Conservation (phyloP, 2,329 filamentous ascomycete species). For the Neurospora sp. region DNA sequence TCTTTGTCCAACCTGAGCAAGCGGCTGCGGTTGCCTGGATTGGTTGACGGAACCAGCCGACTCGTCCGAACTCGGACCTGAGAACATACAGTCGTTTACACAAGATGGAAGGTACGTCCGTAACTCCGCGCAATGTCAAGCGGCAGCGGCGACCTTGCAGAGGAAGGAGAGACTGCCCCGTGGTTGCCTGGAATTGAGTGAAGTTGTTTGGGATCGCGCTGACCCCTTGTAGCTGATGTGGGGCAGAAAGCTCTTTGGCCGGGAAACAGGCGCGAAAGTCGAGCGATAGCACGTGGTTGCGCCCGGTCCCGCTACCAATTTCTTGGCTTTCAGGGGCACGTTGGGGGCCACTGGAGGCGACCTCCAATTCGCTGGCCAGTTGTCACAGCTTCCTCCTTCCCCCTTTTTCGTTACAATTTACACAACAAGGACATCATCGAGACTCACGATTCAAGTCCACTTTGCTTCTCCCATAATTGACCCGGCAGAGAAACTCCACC, state of each 20-base stretch:
- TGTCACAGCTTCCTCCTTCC: neutral
- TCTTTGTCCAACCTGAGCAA: neutral
- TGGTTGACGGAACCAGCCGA: neutral
- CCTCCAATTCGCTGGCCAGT: neutral
- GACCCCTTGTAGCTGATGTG: neutral
- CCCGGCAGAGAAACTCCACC: neutral
- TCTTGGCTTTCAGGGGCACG: neutral
- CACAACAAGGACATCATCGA: neutral
- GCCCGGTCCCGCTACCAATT: neutral
- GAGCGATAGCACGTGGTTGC: constrained; percentile 4
- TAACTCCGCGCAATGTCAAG: neutral
- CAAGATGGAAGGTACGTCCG: neutral
- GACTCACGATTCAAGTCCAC: neutral
- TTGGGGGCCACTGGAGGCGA: neutral
- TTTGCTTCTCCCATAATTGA: neutral
- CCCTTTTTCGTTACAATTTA: neutral
- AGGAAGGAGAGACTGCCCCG: neutral
- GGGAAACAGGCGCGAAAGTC: constrained; percentile 1
- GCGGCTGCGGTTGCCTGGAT: neutral
- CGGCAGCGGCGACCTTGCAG: neutral
- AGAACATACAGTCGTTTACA: neutral
- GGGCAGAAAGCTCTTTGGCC: neutral
- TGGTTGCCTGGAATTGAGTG: neutral
- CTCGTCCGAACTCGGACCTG: neutral
- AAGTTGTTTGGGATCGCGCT: neutral